A percentile compares a stretch with the other conserved stretches of the same genome.
Evolutionary conservation across 345 rosid species (phyloP).

Genomic region (Trapa bicornis): DNA sequence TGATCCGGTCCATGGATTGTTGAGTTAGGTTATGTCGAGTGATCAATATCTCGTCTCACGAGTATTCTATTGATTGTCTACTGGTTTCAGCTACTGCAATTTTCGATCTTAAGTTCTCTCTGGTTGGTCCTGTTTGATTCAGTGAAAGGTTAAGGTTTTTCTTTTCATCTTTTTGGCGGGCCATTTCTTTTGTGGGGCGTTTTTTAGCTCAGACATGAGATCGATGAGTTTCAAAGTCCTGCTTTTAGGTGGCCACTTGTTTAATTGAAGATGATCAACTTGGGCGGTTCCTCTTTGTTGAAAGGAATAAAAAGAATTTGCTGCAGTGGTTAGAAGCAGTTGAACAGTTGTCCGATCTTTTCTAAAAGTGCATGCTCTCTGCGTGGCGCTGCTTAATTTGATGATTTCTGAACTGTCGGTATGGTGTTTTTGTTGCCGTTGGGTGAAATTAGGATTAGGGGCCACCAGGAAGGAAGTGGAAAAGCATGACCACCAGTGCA

Average conservation of each 20-base stretch:
- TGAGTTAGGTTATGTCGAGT: not conserved
- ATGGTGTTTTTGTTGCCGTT: not conserved
- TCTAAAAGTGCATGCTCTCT: not conserved
- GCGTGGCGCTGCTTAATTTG: not conserved
- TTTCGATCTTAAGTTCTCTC: not conserved
- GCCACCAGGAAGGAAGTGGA: not conserved
- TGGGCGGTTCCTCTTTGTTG: not conserved
- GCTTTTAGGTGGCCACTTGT: not conserved
- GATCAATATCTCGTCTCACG: not conserved
- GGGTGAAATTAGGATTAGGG: not conserved
- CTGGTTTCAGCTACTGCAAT: not conserved
- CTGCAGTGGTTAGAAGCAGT: slow-evolving; percentile 1
- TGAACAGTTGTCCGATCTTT: not conserved
- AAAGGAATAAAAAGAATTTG: not conserved
- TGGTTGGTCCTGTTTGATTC: not conserved
- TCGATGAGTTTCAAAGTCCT: not conserved
- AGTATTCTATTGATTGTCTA: not conserved
- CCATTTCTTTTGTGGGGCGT: not conserved
- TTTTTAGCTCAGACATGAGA: not conserved
- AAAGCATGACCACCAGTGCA: slow-evolving; percentile 54
- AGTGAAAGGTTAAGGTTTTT: not conserved
- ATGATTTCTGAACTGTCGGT: not conserved
- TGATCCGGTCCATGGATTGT: not conserved
- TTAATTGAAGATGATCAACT: not conserved
- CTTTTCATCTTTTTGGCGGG: not conserved